Conservation (phyloP, 225 moss, liverwort and hornwort species). For the Takakia lepidozioides region DNA sequence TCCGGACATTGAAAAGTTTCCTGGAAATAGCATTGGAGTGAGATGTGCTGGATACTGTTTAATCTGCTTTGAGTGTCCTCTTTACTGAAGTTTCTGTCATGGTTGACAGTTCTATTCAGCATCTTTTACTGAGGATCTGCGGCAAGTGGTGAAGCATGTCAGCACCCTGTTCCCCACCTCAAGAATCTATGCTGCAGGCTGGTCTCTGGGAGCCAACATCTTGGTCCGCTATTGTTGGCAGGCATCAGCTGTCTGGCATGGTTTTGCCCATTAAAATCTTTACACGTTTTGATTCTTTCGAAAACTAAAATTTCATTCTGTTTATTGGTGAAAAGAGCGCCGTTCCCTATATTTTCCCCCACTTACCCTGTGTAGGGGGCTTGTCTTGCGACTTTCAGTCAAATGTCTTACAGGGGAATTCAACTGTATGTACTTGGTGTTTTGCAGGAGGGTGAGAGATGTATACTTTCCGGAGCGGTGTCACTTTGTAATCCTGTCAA, state of each 20-base stretch:
- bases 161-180: constrained; percentile 40
- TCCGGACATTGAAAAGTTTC: too few relatives aligned
- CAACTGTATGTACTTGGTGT: too few relatives aligned
- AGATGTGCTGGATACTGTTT: too few relatives aligned
- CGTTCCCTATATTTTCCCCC: too few relatives aligned
- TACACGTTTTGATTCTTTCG: neutral
- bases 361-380: too few relatives aligned
- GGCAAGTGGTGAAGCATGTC: constrained; percentile 85
- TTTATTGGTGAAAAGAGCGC: neutral
- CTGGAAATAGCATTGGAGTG: too few relatives aligned
- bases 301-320: neutral
- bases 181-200: constrained; percentile 70
- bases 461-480: constrained; percentile 76
- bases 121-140: constrained; percentile 88
- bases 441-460: constrained; percentile 74
- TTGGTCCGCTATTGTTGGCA: constrained; percentile 77
- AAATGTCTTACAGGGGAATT: too few relatives aligned
- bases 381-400: too few relatives aligned
- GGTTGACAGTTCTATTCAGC: constrained; percentile 99
- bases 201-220: constrained; percentile 94
- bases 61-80: too few relatives aligned
- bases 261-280: constrained; percentile 7
- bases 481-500: constrained; percentile 92
- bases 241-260: too few relatives aligned
- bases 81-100: too few relatives aligned